Base-by-base conservation (phyloP, 73 alveolate genomes). In the Paramecium caudatum region DNA sequence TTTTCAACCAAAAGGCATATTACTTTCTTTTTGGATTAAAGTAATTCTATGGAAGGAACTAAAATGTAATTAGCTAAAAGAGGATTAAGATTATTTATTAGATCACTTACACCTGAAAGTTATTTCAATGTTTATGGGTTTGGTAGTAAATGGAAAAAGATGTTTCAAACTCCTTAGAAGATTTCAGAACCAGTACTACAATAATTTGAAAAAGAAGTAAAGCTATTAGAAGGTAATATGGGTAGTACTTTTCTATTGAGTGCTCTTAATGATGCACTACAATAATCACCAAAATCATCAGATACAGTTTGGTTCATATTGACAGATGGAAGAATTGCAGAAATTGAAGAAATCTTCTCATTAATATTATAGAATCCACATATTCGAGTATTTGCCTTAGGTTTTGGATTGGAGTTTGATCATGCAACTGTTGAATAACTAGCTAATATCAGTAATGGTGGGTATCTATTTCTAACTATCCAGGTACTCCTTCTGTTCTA, bases 141-240 rank as follows among this genome's bases (percentile, higher is more conserved):
- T 68, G 84, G 84, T 17, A 68, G 84, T 4, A 68, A 32, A n/a
- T 68, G 50, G 61, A 68, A 43, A 68, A 68, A 68, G 61, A 68
- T 9, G 0, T 68, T 68, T n/a, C 3, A 68, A 68, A 68, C 47
- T 0, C 15, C 25, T 68, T 37, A 68, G 34, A 68, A 34, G 36
- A 68, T 68, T 2, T 68, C 48, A n/a, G 84, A 68, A 30, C 84
- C 84, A 3, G 61, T 68, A 8, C 21, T 68, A 68, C 25, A 68
- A 7, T 37, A 37, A 32, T 68, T 47, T 17, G 50, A 68, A 37
- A 68, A 16, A 34, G 61, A 34, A 30, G 34, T 68, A 0, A 34
- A 32, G 34, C 8, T 34, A 21, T 17, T 68, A 43, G 50, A 68
- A 32, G 61, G 61, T 34, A 37, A 68, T 68, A 68, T 68, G 84